Evolutionary conservation across 345 rosid species (phyloP).

Genomic region (Schrenkiella parvula): DNA sequence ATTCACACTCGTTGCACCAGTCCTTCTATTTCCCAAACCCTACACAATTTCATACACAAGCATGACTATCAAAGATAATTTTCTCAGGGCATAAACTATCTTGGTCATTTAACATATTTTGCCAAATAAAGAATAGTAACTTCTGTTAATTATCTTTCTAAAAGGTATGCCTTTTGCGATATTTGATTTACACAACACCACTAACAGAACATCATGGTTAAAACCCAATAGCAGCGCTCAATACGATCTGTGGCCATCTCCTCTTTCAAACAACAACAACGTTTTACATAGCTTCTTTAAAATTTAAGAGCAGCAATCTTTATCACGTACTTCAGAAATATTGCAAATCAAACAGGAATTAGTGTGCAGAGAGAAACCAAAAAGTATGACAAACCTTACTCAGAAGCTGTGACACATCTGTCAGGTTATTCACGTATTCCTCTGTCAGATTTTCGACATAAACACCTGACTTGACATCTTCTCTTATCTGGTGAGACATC

Average conservation of each 20-base stretch:
- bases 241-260: not conserved
- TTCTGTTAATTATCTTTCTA: not conserved
- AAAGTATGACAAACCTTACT: conserved; percentile 46
- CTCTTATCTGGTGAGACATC: conserved; percentile 58
- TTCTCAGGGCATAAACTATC: not conserved
- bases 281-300: not conserved
- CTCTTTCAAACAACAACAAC: not conserved
- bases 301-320: not conserved
- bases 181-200: not conserved
- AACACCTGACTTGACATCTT: conserved; percentile 80
- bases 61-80: not conserved
- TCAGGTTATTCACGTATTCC: conserved; percentile 63
- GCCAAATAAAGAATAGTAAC: not conserved
- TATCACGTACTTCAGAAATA: not conserved
- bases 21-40: conserved; percentile 83
- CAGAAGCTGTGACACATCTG: conserved; percentile 62
- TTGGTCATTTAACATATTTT: not conserved
- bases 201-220: not conserved
- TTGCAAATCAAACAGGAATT: not conserved
- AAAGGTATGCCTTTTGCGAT: not conserved
- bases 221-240: not conserved
- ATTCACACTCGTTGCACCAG: conserved; percentile 82
- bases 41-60: conserved; percentile 27
- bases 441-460: conserved; percentile 77
- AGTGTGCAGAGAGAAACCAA: not conserved